Evolutionary conservation across 2,329 filamentous ascomycete species (phyloP).

Genomic region (Epichloe baconii): DNA sequence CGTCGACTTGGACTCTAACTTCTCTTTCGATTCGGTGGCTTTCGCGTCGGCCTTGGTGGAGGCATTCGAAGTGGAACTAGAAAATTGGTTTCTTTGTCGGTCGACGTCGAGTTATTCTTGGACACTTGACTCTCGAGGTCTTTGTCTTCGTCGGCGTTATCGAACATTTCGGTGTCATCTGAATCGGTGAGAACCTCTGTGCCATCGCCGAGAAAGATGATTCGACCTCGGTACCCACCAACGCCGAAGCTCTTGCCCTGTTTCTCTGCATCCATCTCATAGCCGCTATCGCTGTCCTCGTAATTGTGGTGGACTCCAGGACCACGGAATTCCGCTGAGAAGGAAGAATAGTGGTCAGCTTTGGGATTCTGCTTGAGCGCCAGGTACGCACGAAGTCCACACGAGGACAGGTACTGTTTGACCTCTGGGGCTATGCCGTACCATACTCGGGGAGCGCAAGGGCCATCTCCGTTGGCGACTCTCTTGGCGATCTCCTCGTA

Average conservation of each 20-base stretch:
- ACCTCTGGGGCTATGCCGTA: conserved; percentile 45
- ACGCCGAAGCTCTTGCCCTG: conserved; percentile 49
- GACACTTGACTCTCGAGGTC: conserved; percentile 74
- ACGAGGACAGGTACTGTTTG: conserved; percentile 4
- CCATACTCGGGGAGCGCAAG: conserved; percentile 99
- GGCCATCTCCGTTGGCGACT: conserved; percentile 92
- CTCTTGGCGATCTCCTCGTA: conserved; percentile 90
- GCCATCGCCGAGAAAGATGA: conserved; percentile 91
- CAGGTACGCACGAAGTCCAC: conserved; percentile 8
- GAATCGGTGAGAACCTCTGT: conserved; percentile 83
- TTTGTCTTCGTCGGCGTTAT: conserved; percentile 72
- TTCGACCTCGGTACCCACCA: conserved; percentile 65
- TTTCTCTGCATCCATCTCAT: conserved; percentile 61
- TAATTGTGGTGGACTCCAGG: conserved; percentile 72
- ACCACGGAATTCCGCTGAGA: conserved; percentile 68
- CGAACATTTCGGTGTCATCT: conserved; percentile 87
- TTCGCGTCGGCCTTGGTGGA: conserved; percentile 10
- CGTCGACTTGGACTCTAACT: conserved; percentile 8
- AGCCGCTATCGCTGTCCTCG: conserved; percentile 66
- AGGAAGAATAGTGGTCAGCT: conserved; percentile 14
- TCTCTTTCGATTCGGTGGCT: conserved; percentile 7
- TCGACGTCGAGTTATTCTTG: conserved; percentile 32
- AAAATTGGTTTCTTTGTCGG: conserved; percentile 10
- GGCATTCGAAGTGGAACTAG: conserved; percentile 5
- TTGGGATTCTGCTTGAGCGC: conserved; percentile 4